Base-by-base conservation (phyloP, 345 rosid species). In the Arabidopsis suecica region DNA sequence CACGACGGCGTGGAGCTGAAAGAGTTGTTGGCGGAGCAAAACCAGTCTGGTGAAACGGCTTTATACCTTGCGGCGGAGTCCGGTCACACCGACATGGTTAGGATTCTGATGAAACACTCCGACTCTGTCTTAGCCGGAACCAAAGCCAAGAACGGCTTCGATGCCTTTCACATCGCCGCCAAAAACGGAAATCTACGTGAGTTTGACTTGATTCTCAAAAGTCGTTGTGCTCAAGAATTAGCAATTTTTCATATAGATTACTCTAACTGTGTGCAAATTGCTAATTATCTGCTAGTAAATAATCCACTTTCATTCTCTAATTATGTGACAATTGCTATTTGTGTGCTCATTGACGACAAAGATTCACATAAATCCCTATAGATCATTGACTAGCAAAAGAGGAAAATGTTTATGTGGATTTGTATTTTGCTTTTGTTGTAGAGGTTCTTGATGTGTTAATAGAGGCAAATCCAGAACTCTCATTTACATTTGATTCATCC, bases 101-200 rank as follows among this genome's bases (percentile, higher is more conserved):
- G 75, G 82, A 85, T 80, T 80, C 73, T 94, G 78, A 84, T 90
- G 56, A 85, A 81, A 77, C 74, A 78, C 73, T 86, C 77, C 44
- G 97, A 88, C 75, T 58, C 78, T 57, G 80, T 44, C 41, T 74
- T 80, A 72, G 96, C 98, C n/a, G 84, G 68, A 58, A 71, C 83
- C 33, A 91, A 84, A 78, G 96, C 98, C 5, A 85, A 83, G 72
- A 91, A 91, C 58, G 93, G 97, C 13, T 90, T 74, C 57, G 98
- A 94, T 73, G 91, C 98, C 14, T 91, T 91, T 71, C 97, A 91
- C 59, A 76, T 90, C 65, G 98, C 97, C 78, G 93, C 97, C 44
- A 91, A 88, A 86, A 90, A 86, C 76, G 98, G 97, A 32, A 18
- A 87, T 57, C 79, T 91, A 61, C 84, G 98, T 91, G 74, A 76